Percentiles rank a stretch among this genome's conserved stretches.
Conservation (phyloP, 2,329 filamentous ascomycete genomes). For the Colletotrichum plurivorum region DNA sequence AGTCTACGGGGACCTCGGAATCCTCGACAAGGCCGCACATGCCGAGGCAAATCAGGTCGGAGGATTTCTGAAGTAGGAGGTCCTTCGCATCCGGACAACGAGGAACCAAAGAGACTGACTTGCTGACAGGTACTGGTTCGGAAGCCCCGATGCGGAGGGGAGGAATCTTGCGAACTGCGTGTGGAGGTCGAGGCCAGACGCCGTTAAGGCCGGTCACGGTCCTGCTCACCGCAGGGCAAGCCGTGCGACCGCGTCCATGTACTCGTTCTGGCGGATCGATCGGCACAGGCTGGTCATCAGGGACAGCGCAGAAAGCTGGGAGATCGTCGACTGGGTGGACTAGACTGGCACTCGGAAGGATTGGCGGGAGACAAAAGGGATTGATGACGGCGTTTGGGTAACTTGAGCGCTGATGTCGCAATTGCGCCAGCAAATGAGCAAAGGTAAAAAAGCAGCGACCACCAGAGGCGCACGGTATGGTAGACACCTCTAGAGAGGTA, state of each 20-base stretch:
- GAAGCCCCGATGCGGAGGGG: constrained; percentile 76
- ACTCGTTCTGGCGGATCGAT: constrained; percentile 78
- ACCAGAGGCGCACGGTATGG: neutral
- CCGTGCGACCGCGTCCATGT: constrained; percentile 74
- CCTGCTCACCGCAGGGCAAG: constrained; percentile 76
- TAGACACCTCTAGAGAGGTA: no score
- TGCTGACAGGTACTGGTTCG: constrained; percentile 84
- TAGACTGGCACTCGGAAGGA: constrained; percentile 33
- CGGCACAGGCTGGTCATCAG: constrained; percentile 78
- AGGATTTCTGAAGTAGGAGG: constrained; percentile 78
- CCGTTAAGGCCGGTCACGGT: constrained; percentile 70
- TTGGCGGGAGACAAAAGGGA: constrained; percentile 12
- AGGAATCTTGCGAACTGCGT: constrained; percentile 87
- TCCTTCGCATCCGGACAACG: constrained; percentile 11
- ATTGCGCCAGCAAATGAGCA: constrained; percentile 30
- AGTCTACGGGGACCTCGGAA: constrained; percentile 77
- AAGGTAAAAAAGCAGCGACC: neutral
- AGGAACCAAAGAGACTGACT: constrained; percentile 26
- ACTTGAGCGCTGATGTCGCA: constrained; percentile 29
- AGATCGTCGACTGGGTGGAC: constrained; percentile 71
- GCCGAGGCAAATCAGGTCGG: constrained; percentile 84
- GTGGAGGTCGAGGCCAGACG: constrained; percentile 74
- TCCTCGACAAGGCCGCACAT: constrained; percentile 84
- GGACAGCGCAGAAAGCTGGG: constrained; percentile 76
- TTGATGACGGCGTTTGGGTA: constrained; percentile 29